Base-by-base conservation (phyloP, 257 asterid genomes). In the Solanum chiquidenum region DNA sequence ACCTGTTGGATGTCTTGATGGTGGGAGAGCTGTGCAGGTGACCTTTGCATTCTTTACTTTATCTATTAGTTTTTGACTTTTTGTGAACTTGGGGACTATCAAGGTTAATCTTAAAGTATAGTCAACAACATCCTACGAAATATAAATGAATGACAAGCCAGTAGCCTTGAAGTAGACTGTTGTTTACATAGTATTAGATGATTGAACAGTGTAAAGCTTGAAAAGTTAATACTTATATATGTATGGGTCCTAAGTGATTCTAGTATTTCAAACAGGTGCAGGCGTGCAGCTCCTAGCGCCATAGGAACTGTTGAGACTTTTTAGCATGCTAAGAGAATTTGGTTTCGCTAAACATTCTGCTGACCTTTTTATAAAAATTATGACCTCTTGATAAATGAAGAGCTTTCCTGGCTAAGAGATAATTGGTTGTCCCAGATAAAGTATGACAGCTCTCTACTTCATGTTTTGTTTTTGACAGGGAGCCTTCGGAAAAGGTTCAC, bases 1-100 rank as follows among this genome's bases (percentile, higher is more conserved):
- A 27, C 99, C 99, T 35, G 93, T 95, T 88, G 99, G 99, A 91
- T 95, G 98, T 91, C 98, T 96, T 25, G 99, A 96, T 88, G 99
- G 99, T 42, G 99, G 99, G 88, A 92, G 98, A 93, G 98, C 99
- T 83, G 90, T 96, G 96, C 98, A 96, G 99, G 99, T 95, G 88
- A 46, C 90, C 52, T 25, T 86, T 85, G 55, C 85, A 88, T 86
- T 87, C 69, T 83, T 74, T 20, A 23, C 71, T 62, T 5, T 34
- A 29, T 77, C 42, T 18, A 33, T 20, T 35, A 37, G 34, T 80
- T 29, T 68, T 49, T 18, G 23, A 37, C 27, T 80, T 29, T 69
- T 49, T 10, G 12, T 79, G 77, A 38, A 34, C 46, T 55, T 55
- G 10, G 31, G 35, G 13, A 83, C 83, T 49, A 44, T 89, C 85